A percentile compares a stretch with the other conserved stretches of the same genome.
phyloP scores from a whole-genome alignment of 352 stramenopile genomes.

The Discostella stelligera region DNA sequence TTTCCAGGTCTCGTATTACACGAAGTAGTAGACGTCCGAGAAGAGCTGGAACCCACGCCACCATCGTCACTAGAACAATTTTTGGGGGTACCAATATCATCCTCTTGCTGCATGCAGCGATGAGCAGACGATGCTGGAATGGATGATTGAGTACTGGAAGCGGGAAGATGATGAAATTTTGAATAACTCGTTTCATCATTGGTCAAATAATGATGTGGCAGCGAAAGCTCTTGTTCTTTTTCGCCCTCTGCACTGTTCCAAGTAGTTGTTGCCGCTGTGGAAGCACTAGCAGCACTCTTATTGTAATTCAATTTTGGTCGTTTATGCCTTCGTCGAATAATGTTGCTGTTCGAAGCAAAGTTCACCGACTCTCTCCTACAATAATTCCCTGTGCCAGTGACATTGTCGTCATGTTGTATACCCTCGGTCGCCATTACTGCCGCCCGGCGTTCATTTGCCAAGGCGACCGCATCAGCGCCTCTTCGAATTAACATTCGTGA shows the following conservation, averaged over 20 bases:
- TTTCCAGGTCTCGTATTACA: background rate
- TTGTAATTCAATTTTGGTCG: background rate
- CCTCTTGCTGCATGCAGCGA: too few species aligned
- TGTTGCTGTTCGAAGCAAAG: background rate
- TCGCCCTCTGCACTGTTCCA: background rate
- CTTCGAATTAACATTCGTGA: conserved; percentile 9
- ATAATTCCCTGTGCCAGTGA: background rate
- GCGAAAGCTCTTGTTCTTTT: too few species aligned
- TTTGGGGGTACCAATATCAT: too few species aligned
- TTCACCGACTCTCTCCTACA: background rate
- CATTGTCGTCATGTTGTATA: background rate
- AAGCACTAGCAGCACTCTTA: background rate
- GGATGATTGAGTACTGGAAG: too few species aligned
- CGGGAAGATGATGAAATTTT: too few species aligned
- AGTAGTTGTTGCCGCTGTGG: background rate
- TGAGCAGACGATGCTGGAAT: too few species aligned
- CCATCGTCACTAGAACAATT: too few species aligned
- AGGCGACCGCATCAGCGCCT: conserved; percentile 11
- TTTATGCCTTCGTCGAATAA: background rate
- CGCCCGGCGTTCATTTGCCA: background rate
- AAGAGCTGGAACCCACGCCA: background rate
- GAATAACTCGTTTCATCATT: background rate
- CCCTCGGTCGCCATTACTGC: background rate
- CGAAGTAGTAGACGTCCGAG: background rate
- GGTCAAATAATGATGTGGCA: too few species aligned